Evolutionary conservation across 306 rosid species (phyloP).

Genomic region (Prinsepia uniflora): DNA sequence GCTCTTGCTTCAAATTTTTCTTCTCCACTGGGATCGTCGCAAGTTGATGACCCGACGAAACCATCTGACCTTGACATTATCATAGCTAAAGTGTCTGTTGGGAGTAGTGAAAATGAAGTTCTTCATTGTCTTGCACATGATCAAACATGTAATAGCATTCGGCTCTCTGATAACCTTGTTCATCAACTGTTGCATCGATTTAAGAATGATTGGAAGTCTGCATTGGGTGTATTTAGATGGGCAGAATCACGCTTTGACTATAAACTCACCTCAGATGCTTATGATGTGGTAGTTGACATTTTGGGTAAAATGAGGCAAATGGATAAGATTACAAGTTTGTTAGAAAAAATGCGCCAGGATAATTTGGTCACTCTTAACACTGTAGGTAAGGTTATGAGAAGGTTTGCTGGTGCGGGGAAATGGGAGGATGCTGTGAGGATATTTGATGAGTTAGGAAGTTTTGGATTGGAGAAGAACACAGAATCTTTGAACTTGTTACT

Average conservation of each 20-base stretch:
- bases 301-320: conserved; percentile 74
- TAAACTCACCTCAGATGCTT: conserved; percentile 44
- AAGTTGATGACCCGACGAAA: conserved; percentile 24
- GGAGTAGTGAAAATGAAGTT: conserved; percentile 51
- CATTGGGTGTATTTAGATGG: conserved; percentile 80
- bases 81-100: conserved; percentile 42
- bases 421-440: conserved; percentile 71
- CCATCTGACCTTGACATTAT: conserved; percentile 44
- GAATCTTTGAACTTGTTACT: conserved; percentile 85
- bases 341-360: conserved; percentile 49
- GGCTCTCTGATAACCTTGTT: conserved; percentile 41
- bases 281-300: conserved; percentile 62
- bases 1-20: conserved; percentile 20
- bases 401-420: conserved; percentile 70
- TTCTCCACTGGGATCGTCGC: conserved; percentile 26
- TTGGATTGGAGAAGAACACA: conserved; percentile 65
- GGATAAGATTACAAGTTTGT: conserved; percentile 46
- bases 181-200: conserved; percentile 47
- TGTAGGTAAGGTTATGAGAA: conserved; percentile 67
- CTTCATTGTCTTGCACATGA: conserved; percentile 46
- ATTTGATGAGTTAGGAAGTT: conserved; percentile 59
- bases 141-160: conserved; percentile 36
- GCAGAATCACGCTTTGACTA: conserved; percentile 45
- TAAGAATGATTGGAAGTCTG: conserved; percentile 86
- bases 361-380: conserved; percentile 42